phyloP scores from a whole-genome alignment of 768 basidiomycete species.

The Zangia roseola region DNA sequence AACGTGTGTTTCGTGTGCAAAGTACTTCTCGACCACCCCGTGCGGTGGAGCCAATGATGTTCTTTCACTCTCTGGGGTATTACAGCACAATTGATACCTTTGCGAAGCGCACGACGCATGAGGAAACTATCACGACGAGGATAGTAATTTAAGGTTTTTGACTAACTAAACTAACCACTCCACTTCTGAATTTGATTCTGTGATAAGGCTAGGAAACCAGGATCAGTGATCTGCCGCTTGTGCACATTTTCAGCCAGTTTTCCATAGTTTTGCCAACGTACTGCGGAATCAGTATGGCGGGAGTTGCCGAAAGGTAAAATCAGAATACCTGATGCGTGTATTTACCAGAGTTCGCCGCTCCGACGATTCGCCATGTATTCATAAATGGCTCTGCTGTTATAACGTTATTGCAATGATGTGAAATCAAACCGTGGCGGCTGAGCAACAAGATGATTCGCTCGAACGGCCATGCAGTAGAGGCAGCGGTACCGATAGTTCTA shows the following conservation, averaged over 20 bases:
- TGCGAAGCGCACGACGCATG: constrained; percentile 16
- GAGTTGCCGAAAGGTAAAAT: neutral
- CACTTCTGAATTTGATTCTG: constrained; percentile 24
- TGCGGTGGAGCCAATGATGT: constrained; percentile 7
- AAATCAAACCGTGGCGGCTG: neutral
- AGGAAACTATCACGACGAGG: constrained; percentile 19
- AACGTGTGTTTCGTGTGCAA: constrained; percentile 20
- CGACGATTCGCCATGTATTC: neutral
- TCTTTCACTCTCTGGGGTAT: constrained; percentile 15
- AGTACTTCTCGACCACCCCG: constrained; percentile 1
- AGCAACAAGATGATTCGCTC: neutral
- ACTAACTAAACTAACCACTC: constrained; percentile 23
- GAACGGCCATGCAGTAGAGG: neutral
- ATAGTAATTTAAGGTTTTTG: constrained; percentile 28
- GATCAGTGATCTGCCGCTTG: constrained; percentile 19
- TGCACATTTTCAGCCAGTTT: constrained; percentile 5
- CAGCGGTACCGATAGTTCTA: neutral
- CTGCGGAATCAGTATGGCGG: neutral
- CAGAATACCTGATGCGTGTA: neutral
- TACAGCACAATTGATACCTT: constrained; percentile 12
- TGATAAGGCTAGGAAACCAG: constrained; percentile 10
- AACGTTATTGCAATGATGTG: neutral
- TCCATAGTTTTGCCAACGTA: constrained; percentile 1
- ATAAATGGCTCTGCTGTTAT: neutral
- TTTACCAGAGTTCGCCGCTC: neutral